A percentile compares a stretch with the other conserved stretches of the same genome.
Conservation (phyloP, 768 basidiomycete species). For the Tulasnella sp. region DNA sequence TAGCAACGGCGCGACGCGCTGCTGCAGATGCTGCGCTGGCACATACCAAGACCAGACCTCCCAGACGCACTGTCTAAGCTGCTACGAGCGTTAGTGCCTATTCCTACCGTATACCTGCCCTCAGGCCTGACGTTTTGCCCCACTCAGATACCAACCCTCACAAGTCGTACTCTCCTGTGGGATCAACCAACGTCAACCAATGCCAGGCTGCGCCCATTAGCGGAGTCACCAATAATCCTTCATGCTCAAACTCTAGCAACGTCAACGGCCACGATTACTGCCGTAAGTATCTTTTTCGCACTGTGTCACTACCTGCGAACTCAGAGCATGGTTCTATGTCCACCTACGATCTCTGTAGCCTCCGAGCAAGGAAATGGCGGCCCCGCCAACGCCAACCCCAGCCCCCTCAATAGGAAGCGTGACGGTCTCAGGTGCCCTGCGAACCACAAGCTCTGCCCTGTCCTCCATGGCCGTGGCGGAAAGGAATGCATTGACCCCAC, state of each 20-base stretch:
- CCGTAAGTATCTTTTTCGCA: background rate
- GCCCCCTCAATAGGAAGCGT: background rate
- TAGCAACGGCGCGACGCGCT: constrained; percentile 22
- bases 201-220: constrained; percentile 6
- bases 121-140: background rate
- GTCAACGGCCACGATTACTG: background rate
- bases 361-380: background rate
- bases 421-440: background rate
- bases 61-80: constrained; percentile 28
- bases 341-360: background rate
- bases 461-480: constrained; percentile 18
- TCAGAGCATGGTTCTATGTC: background rate
- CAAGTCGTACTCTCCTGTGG: constrained; percentile 16
- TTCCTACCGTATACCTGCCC: background rate
- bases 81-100: constrained; percentile 23
- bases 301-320: background rate
- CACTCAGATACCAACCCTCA: constrained; percentile 26
- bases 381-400: constrained; percentile 5
- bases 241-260: constrained; percentile 15
- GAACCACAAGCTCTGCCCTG: background rate
- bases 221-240: constrained; percentile 20
- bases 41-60: constrained; percentile 28
- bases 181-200: constrained; percentile 7
- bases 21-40: constrained; percentile 31
- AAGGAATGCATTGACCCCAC: constrained; percentile 18